Evolutionary conservation across 257 asterid genomes (phyloP), one percentile per base, ranked within the genome.

Genomic region (Scutellaria galericulata): DNA sequence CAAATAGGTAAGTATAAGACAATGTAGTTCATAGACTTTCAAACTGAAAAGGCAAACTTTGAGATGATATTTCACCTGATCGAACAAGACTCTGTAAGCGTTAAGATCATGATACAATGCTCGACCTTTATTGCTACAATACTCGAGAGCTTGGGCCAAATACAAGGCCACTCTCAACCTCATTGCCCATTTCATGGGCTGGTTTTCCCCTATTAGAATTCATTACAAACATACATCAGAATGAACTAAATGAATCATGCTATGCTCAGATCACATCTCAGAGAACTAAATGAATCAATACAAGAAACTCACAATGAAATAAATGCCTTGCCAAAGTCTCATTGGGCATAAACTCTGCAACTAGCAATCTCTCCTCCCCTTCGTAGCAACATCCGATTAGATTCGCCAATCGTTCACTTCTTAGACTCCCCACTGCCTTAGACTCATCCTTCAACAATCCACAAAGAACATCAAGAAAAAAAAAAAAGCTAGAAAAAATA

Each of bases 141-240:
- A 83, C 62, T 86, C 91, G 2, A 86, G 76, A 41, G 91, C 91
- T 77, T 83, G 87, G 42, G 91, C 85, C 71, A 86, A 72, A 56
- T 83, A 82, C 60, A 80, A 68, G 14, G 88, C 82, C 72, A 84
- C 91, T 70, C 89, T 79, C 47, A 84, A 82, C 78, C 91, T 77
- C 91, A 86, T 83, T 37, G 85, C 85, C 91, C 91, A 86, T 76
- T 83, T 79, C 91, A 86, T 86, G 0, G 86, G 89, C 60, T 80
- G 89, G 47, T 75, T 77, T 56, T 86, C 91, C 91, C 91, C 91
- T 86, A 35, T 71, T 65, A 14, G 22, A 11, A 42, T 60, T 61
- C 70, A 76, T 70, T 69, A 50, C 48, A 41, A 52, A 8, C 53
- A 45, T 50, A 59, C 55, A 78, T 72, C 61, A 76, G 24, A 59